Conservation (phyloP, 805 yeast species). For the Blastobotrys muscicola region DNA sequence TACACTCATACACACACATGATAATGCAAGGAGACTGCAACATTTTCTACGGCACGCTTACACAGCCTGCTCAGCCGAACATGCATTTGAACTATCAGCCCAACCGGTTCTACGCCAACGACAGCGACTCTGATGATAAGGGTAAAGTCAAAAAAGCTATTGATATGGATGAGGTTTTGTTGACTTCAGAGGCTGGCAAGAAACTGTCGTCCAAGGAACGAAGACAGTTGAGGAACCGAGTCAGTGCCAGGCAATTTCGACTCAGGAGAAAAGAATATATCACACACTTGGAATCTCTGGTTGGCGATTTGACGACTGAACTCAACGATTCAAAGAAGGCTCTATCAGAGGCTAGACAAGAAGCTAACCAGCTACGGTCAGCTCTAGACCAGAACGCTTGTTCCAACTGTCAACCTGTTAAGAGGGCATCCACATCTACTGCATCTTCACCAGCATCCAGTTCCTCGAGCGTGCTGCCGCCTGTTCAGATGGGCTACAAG, state of each 20-base stretch:
- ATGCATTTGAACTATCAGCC: too few relatives aligned
- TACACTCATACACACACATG: too few relatives aligned
- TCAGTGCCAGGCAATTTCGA: conserved; percentile 25
- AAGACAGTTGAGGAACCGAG: conserved; percentile 24
- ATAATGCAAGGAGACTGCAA: too few relatives aligned
- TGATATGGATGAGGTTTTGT: conserved; percentile 26
- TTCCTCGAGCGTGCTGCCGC: too few relatives aligned
- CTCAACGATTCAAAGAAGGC: conserved; percentile 12
- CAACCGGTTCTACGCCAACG: background rate
- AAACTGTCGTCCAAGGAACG: conserved; percentile 23
- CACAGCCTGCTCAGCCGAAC: too few relatives aligned
- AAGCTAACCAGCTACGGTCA: conserved; percentile 11
- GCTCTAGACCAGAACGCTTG: conserved; percentile 4
- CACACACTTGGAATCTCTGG: conserved; percentile 22
- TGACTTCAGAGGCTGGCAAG: conserved; percentile 22
- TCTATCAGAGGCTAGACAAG: conserved; percentile 10
- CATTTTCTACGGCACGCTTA: too few relatives aligned
- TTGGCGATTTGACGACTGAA: conserved; percentile 17
- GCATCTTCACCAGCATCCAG: too few relatives aligned
- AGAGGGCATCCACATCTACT: background rate
- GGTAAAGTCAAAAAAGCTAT: conserved; percentile 1
- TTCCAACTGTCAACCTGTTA: conserved; percentile 2
- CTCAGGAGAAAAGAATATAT: conserved; percentile 25
- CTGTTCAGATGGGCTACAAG: background rate
- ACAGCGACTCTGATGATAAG: background rate